Conservation (phyloP, 345 rosid species). For the Moringa oleifera region DNA sequence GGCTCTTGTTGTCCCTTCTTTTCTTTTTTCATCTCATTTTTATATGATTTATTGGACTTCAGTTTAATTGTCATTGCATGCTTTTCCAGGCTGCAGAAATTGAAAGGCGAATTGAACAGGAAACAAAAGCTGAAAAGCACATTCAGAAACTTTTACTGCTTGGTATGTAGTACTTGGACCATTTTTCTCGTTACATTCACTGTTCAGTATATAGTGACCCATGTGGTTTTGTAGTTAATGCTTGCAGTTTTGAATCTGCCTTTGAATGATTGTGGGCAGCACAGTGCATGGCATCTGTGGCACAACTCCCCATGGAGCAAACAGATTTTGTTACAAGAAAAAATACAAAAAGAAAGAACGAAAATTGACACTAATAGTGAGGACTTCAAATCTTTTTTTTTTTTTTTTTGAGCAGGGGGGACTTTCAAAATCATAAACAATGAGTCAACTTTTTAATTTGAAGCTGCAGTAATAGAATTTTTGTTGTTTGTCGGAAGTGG, state of each 20-base stretch:
- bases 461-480: too few relatives aligned
- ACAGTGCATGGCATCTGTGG: constrained; percentile 4
- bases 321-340: too few relatives aligned
- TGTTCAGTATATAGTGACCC: background rate
- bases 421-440: too few relatives aligned
- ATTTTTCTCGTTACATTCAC: background rate
- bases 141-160: constrained; percentile 88
- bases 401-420: too few relatives aligned
- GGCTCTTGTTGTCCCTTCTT: background rate
- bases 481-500: background rate
- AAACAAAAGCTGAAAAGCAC: constrained; percentile 91
- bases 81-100: constrained; percentile 73
- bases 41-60: background rate
- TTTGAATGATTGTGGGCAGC: constrained; percentile 7
- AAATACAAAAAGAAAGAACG: too few relatives aligned
- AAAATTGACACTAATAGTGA: too few relatives aligned
- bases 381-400: too few relatives aligned
- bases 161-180: constrained; percentile 39
- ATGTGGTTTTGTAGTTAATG: background rate
- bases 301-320: background rate
- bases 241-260: background rate
- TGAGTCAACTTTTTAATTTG: too few relatives aligned
- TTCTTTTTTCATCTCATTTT: background rate
- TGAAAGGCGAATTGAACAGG: constrained; percentile 94
- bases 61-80: constrained; percentile 13